Evolutionary conservation across 495 filamentous ascomycete genomes (phyloP).

Genomic region (Neurospora cerealis): DNA sequence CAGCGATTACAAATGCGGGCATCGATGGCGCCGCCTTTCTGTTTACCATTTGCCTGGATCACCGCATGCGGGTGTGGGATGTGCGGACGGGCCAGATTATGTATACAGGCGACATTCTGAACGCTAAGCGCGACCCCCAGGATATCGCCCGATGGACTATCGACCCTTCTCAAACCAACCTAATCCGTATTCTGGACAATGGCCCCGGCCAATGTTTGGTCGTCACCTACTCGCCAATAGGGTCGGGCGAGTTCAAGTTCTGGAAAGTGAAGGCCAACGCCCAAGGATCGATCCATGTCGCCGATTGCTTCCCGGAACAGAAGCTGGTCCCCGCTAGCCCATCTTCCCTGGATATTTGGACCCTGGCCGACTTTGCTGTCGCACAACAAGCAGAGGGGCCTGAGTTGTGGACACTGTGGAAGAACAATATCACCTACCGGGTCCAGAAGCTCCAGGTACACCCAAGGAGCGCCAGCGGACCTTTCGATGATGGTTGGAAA

Average conservation of each 20-base stretch:
- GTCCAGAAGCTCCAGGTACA: conserved; percentile 46
- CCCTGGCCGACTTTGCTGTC: conserved; percentile 71
- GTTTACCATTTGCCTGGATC: conserved; percentile 79
- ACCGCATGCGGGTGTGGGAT: conserved; percentile 82
- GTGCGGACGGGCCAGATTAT: conserved; percentile 60
- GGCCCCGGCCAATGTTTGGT: conserved; percentile 59
- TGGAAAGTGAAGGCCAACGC: conserved; percentile 66
- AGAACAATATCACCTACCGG: conserved; percentile 68
- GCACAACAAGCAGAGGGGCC: conserved; percentile 34
- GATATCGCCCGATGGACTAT: conserved; percentile 61
- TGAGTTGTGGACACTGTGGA: conserved; percentile 78
- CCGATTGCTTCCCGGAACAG: conserved; percentile 55
- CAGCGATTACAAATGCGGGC: conserved; percentile 39
- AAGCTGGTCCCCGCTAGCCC: conserved; percentile 57
- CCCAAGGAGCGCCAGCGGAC: conserved; percentile 26
- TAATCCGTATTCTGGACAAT: conserved; percentile 63
- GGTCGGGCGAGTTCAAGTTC: conserved; percentile 89
- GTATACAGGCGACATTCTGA: conserved; percentile 62
- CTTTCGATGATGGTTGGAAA: conserved; percentile 66
- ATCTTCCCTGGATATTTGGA: conserved; percentile 74
- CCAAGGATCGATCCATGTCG: conserved; percentile 50
- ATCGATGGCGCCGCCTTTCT: conserved; percentile 44
- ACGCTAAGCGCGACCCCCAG: conserved; percentile 34
- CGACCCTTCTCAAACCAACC: conserved; percentile 57
- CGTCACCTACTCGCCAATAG: conserved; percentile 77